Evolutionary conservation across 2,329 filamentous ascomycete species (phyloP).

Genomic region (Xylaria sp.): DNA sequence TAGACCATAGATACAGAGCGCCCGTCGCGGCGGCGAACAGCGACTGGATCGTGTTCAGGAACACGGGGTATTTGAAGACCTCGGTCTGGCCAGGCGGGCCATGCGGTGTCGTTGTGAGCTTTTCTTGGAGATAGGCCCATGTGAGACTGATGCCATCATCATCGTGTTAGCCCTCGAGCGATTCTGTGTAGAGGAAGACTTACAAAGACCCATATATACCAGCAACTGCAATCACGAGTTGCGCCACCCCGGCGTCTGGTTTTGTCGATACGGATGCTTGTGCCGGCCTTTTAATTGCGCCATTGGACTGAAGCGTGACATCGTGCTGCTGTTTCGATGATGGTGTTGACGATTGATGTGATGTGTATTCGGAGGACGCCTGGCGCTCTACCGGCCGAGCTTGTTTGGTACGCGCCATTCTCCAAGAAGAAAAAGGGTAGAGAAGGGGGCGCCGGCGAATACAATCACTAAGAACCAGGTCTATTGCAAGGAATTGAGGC

Average conservation of each 20-base stretch:
- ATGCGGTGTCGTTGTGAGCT: slow-evolving; percentile 93
- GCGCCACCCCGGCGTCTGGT: slow-evolving; percentile 71
- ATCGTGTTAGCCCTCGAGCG: slow-evolving; percentile 12
- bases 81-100: slow-evolving; percentile 71
- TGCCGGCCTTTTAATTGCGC: slow-evolving; percentile 36
- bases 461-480: background rate
- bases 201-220: slow-evolving; percentile 99
- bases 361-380: slow-evolving; percentile 73
- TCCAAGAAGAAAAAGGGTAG: background rate
- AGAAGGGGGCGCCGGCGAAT: slow-evolving; percentile 4
- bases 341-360: slow-evolving; percentile 36
- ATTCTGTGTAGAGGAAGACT: background rate
- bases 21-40: slow-evolving; percentile 86
- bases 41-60: slow-evolving; percentile 96
- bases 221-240: slow-evolving; percentile 86
- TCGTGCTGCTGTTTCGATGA: slow-evolving; percentile 49
- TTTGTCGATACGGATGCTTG: slow-evolving; percentile 42
- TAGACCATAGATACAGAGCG: slow-evolving; percentile 78
- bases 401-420: slow-evolving; percentile 79
- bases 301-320: slow-evolving; percentile 42
- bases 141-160: slow-evolving; percentile 70
- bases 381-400: slow-evolving; percentile 70
- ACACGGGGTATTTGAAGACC: slow-evolving; percentile 91
- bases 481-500: background rate
- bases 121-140: slow-evolving; percentile 97